phyloP scores from a whole-genome alignment of 176 grass and related monocot species.

The Musa acuminata region DNA sequence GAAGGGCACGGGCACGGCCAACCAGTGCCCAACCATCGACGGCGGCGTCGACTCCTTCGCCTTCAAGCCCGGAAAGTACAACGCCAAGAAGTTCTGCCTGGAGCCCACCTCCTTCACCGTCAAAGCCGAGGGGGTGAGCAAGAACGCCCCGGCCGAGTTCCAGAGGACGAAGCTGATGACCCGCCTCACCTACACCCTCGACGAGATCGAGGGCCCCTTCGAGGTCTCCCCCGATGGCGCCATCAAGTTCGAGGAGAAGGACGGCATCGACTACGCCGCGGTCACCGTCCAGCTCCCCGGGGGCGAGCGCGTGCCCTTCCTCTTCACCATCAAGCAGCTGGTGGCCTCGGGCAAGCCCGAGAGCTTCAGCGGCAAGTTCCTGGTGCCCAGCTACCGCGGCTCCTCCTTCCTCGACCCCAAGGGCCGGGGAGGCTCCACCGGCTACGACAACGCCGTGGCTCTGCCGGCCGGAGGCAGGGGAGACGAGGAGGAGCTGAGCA shows the following conservation, averaged over 20 bases:
- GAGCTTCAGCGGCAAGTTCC: conserved; percentile 14
- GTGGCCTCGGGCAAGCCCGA: conserved; percentile 3
- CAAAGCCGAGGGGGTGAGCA: conserved; percentile 2
- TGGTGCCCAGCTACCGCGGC: not conserved
- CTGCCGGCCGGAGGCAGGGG: not conserved
- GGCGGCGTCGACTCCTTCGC: not conserved
- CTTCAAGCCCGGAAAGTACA: conserved; percentile 5
- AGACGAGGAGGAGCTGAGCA: not conserved
- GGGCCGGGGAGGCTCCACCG: not conserved
- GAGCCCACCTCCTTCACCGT: conserved; percentile 4
- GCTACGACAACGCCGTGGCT: conserved; percentile 10
- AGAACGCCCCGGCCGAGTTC: conserved; percentile 3
- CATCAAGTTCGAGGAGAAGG: conserved; percentile 12
- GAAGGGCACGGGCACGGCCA: conserved; percentile 2
- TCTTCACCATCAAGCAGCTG: conserved; percentile 13
- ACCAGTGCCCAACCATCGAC: conserved; percentile 5
- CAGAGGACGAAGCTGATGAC: conserved; percentile 8
- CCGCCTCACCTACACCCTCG: conserved; percentile 4
- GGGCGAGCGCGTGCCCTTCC: not conserved
- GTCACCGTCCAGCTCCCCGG: not conserved
- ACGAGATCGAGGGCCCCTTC: conserved; percentile 8
- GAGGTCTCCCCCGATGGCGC: not conserved
- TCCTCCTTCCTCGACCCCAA: conserved; percentile 4
- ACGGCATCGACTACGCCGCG: not conserved
- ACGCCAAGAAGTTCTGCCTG: not conserved